phyloP scores from a whole-genome alignment of 495 filamentous ascomycete species.

The Elaphomyces granulatus region DNA sequence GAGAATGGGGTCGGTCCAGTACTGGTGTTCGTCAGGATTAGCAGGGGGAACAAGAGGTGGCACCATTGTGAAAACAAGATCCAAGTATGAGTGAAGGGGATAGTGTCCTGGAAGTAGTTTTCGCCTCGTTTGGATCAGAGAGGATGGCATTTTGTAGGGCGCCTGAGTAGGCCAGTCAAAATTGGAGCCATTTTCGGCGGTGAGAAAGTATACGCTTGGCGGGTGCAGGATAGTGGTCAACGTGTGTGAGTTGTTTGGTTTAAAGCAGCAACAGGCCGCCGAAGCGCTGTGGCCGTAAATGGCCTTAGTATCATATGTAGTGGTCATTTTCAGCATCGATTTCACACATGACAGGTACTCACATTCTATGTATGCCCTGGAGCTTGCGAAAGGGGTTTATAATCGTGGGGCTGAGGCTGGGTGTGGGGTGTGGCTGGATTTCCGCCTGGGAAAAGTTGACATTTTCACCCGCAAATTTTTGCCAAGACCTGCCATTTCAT shows the following conservation, averaged over 20 bases:
- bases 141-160: slow-evolving; percentile 12
- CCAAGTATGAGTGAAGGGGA: no score
- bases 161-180: slow-evolving; percentile 4
- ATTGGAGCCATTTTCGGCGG: neutral
- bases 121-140: slow-evolving; percentile 4
- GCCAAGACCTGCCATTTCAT: no score
- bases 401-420: no score
- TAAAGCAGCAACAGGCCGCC: neutral
- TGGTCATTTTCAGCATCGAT: slow-evolving; percentile 13
- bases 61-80: no score
- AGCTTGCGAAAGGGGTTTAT: no score
- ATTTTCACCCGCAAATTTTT: no score
- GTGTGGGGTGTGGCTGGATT: no score
- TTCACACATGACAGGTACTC: slow-evolving; percentile 8
- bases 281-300: neutral
- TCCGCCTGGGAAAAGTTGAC: no score
- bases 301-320: no score
- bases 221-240: slow-evolving; percentile 5
- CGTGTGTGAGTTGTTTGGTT: neutral
- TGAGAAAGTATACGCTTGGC: no score
- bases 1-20: slow-evolving; percentile 22
- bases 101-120: no score
- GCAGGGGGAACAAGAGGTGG: slow-evolving; percentile 10
- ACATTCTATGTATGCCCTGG: no score
- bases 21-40: slow-evolving; percentile 14